Percentiles rank a stretch among this genome's conserved stretches.
Evolutionary conservation across 805 yeast genomes (phyloP).

Genomic region (Ogataea trehalophila): DNA sequence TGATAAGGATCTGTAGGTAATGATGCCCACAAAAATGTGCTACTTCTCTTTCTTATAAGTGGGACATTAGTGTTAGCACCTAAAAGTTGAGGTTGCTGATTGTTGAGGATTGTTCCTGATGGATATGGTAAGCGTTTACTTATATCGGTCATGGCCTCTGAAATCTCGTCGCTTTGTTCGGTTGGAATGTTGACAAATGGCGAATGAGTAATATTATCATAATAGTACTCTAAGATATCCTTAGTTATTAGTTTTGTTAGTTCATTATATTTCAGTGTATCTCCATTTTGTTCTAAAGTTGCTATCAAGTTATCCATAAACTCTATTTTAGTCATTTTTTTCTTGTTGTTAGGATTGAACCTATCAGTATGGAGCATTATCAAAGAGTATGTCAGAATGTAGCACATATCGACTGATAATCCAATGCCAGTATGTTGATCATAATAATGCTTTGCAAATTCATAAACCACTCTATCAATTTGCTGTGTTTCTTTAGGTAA

Average conservation of each 20-base stretch:
- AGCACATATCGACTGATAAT: constrained; percentile 46
- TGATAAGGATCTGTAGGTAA: constrained; percentile 33
- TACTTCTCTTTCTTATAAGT: constrained; percentile 22
- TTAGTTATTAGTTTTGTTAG: constrained; percentile 31
- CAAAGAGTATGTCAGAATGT: constrained; percentile 58
- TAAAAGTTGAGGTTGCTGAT: neutral
- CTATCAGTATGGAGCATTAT: constrained; percentile 72
- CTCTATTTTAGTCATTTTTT: constrained; percentile 62
- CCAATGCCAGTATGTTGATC: constrained; percentile 36
- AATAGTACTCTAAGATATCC: constrained; percentile 51
- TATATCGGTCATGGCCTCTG: constrained; percentile 15
- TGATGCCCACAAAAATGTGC: constrained; percentile 27
- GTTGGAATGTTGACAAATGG: constrained; percentile 44
- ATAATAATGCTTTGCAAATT: constrained; percentile 50
- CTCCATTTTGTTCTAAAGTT: constrained; percentile 21
- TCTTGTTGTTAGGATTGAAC: constrained; percentile 61
- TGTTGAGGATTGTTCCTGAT: constrained; percentile 16
- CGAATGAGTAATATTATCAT: constrained; percentile 58
- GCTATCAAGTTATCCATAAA: constrained; percentile 40
- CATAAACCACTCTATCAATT: constrained; percentile 61
- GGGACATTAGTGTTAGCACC: too few species aligned
- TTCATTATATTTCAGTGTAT: constrained; percentile 7
- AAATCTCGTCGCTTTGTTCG: constrained; percentile 20
- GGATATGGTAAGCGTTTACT: constrained; percentile 26
- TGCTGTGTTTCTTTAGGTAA: constrained; percentile 74